These are phyloP conservation scores for Reticulascus tulasneorum DNA, from an alignment of 2,329 filamentous ascomycete genomes.

Conservation along the genomic window DNA sequence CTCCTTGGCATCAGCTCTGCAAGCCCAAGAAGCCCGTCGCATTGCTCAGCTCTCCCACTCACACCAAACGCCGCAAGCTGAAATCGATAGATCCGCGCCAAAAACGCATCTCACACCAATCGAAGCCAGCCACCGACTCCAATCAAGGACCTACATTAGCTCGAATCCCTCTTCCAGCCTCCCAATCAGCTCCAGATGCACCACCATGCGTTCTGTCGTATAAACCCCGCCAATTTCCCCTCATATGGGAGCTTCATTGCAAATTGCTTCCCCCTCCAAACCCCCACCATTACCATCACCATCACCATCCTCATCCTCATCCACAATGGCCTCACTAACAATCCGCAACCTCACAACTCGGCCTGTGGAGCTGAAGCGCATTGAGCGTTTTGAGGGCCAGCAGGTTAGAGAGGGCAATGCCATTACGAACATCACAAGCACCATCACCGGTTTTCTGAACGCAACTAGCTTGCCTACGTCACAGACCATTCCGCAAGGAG, in stretches of 20 bases:
- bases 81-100: no score
- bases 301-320: conserved; percentile 5
- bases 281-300: conserved; percentile 7
- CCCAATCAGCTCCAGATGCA: no score
- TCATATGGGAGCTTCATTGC: neutral
- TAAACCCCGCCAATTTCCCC: neutral
- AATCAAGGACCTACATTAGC: no score
- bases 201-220: neutral
- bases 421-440: conserved; percentile 40
- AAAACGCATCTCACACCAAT: no score
- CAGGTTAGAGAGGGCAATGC: conserved; percentile 37
- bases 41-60: no score
- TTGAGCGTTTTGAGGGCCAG: conserved; percentile 67
- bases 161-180: no score
- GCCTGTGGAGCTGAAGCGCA: conserved; percentile 65
- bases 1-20: no score
- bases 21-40: no score
- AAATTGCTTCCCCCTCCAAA: neutral
- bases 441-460: conserved; percentile 40
- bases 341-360: conserved; percentile 79
- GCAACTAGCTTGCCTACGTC: conserved; percentile 30
- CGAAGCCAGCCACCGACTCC: no score
- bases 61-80: no score
- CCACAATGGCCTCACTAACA: conserved; percentile 53
- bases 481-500: conserved; percentile 43